Conservation (phyloP, 805 yeast species). For the Millerozyma miso region DNA sequence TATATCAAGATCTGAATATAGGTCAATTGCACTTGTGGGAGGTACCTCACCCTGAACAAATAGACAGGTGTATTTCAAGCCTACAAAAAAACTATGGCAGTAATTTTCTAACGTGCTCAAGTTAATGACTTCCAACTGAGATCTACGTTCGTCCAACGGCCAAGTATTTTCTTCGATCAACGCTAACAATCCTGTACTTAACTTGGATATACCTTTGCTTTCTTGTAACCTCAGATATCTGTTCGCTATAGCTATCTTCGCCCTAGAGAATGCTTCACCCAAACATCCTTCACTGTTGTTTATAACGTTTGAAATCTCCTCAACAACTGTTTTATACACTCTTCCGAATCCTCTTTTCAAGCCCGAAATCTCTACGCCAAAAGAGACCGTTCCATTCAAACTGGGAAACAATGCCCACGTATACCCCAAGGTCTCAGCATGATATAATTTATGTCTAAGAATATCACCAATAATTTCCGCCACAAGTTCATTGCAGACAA, state of each 20-base stretch:
- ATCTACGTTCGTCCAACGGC: conserved; percentile 51
- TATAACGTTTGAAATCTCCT: conserved; percentile 22
- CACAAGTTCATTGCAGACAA: conserved; percentile 52
- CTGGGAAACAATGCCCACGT: conserved; percentile 56
- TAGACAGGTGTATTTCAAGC: conserved; percentile 32
- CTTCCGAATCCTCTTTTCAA: conserved; percentile 34
- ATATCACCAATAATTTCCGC: conserved; percentile 42
- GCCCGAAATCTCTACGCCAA: conserved; percentile 54
- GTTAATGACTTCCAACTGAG: conserved; percentile 50
- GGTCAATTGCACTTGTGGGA: conserved; percentile 11
- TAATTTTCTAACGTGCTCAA: conserved; percentile 27
- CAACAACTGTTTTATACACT: conserved; percentile 31
- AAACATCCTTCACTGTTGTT: conserved; percentile 7
- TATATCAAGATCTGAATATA: conserved; percentile 15
- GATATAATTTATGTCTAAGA: conserved; percentile 44
- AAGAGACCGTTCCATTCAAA: conserved; percentile 48
- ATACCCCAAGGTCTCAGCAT: conserved; percentile 51
- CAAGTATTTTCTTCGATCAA: conserved; percentile 55
- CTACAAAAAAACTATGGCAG: conserved; percentile 19
- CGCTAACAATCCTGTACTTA: conserved; percentile 47
- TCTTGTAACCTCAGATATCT: conserved; percentile 42
- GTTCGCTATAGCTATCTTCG: conserved; percentile 45
- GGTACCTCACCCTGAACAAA: conserved; percentile 50
- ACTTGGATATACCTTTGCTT: conserved; percentile 44
- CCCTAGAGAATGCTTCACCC: conserved; percentile 36